phyloP scores from a whole-genome alignment of 2,329 filamentous ascomycete genomes.

The Aaosphaeria arxii region DNA sequence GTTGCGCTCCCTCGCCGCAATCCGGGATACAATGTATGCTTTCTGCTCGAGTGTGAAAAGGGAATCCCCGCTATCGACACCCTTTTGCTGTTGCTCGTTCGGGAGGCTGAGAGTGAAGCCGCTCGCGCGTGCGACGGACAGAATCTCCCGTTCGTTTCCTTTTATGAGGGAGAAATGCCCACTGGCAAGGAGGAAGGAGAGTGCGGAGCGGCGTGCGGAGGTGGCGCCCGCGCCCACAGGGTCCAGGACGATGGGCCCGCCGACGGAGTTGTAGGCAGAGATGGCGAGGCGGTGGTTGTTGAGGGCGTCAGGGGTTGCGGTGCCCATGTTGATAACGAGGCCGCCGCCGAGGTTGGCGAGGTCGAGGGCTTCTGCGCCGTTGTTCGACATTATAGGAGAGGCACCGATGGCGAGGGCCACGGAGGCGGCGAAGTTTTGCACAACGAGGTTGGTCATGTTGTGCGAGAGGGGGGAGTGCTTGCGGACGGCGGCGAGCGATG shows the following conservation, averaged over 20 bases:
- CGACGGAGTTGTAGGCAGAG: conserved; percentile 73
- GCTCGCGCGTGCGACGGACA: conserved; percentile 55
- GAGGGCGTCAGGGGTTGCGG: conserved; percentile 72
- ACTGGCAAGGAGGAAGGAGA: conserved; percentile 65
- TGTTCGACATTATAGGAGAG: conserved; percentile 92
- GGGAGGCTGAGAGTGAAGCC: conserved; percentile 47
- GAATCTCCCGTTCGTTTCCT: conserved; percentile 88
- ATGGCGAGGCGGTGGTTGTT: conserved; percentile 71
- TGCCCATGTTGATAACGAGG: conserved; percentile 94
- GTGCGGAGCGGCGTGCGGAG: conserved; percentile 65
- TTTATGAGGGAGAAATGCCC: conserved; percentile 89
- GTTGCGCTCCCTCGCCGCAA: conserved; percentile 67
- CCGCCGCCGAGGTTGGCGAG: conserved; percentile 73
- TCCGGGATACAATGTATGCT: conserved; percentile 58
- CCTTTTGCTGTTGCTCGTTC: conserved; percentile 60
- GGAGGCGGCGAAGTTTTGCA: conserved; percentile 93
- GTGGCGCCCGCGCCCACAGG: conserved; percentile 91
- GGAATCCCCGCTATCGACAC: conserved; percentile 74
- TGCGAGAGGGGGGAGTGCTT: conserved; percentile 72
- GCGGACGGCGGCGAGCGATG: conserved; percentile 60
- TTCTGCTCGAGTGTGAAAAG: conserved; percentile 54
- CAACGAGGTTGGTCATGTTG: conserved; percentile 97
- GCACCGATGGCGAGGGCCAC: conserved; percentile 80
- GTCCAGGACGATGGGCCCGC: conserved; percentile 77
- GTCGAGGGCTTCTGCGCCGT: conserved; percentile 76